Evolutionary conservation across 352 stramenopile genomes (phyloP).

Genomic region (Globisporangium alternatum): DNA sequence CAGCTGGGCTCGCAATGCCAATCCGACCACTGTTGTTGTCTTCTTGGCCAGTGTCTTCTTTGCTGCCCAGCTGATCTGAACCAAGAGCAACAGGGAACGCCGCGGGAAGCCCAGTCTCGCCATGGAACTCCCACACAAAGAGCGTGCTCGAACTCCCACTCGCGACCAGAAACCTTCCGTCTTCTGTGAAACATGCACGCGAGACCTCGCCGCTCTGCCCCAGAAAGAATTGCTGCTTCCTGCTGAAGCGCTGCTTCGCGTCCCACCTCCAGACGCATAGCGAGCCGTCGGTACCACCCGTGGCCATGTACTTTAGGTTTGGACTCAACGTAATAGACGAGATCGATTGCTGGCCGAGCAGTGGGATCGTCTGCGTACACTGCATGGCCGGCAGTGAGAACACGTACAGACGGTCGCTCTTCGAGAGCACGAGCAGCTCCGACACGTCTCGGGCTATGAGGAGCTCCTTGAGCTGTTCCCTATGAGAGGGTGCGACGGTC

Average conservation of each 20-base stretch:
- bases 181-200: conserved; percentile 37
- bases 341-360: conserved; percentile 55
- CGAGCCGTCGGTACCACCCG: conserved; percentile 50
- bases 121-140: conserved; percentile 64
- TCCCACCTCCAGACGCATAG: conserved; percentile 65
- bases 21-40: too few species aligned
- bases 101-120: conserved; percentile 18
- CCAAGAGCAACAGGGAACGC: not conserved
- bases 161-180: conserved; percentile 38
- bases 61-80: not conserved
- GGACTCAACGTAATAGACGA: conserved; percentile 41
- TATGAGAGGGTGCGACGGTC: conserved; percentile 32
- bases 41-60: not conserved
- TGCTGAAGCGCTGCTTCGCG: conserved; percentile 36
- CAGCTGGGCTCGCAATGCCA: not conserved
- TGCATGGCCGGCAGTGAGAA: conserved; percentile 36
- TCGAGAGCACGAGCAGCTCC: conserved; percentile 51
- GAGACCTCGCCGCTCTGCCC: conserved; percentile 37
- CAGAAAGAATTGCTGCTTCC: conserved; percentile 61
- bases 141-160: conserved; percentile 40
- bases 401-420: conserved; percentile 47
- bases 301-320: conserved; percentile 68
- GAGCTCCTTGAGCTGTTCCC: conserved; percentile 32
- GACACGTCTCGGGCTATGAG: conserved; percentile 45
- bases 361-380: conserved; percentile 48